These are phyloP conservation scores for Microdochium nivale DNA, from an alignment of 2,329 filamentous ascomycete species.

Conservation along the genomic window DNA sequence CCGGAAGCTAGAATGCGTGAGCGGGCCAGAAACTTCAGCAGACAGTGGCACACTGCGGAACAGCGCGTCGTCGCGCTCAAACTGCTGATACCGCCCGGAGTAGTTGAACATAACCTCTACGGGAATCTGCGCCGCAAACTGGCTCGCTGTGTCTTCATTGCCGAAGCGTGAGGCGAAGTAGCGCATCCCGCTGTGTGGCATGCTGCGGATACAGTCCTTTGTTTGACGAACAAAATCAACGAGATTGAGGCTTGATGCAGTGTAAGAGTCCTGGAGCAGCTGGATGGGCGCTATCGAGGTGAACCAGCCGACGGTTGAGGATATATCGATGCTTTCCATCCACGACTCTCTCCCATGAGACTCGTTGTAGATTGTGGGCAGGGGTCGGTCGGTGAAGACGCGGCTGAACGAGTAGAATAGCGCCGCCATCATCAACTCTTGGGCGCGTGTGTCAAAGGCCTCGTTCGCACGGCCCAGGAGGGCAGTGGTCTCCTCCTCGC, in stretches of 20 bases:
- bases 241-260: not conserved
- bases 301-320: constrained; percentile 15
- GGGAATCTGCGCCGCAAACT: not conserved
- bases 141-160: not conserved
- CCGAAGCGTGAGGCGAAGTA: not conserved
- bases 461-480: not conserved
- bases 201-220: constrained; percentile 21
- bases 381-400: constrained; percentile 7
- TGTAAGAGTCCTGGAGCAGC: not conserved
- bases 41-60: not conserved
- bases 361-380: constrained; percentile 12
- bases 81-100: not conserved
- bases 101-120: not conserved
- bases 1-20: constrained; percentile 24
- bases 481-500: constrained; percentile 1
- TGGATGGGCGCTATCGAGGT: constrained; percentile 10
- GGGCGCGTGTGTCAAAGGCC: constrained; percentile 7
- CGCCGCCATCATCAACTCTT: constrained; percentile 13
- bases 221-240: not conserved
- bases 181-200: not conserved
- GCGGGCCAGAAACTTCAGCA: not conserved
- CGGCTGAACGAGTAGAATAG: constrained; percentile 10
- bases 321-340: constrained; percentile 8
- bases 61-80: not conserved
- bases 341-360: constrained; percentile 13